A percentile compares a stretch with the other conserved stretches of the same genome.
These are phyloP conservation scores for Penicillium sclerotiorum DNA, from an alignment of 2,329 filamentous ascomycete genomes.

Conservation along the genomic window DNA sequence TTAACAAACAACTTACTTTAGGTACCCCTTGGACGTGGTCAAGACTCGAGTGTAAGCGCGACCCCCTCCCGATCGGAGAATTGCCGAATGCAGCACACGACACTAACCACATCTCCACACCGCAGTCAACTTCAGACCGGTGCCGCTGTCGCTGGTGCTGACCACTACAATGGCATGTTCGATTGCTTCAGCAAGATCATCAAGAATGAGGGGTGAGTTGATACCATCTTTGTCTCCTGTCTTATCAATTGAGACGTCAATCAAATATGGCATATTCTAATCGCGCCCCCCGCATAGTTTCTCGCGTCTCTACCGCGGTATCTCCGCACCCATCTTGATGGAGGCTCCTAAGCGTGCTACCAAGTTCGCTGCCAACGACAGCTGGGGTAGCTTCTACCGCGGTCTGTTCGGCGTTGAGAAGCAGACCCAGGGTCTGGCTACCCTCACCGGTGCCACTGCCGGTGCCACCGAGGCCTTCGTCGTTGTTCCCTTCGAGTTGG, in stretches of 20 bases:
- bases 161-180: slow-evolving; percentile 93
- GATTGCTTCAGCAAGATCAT: slow-evolving; percentile 99
- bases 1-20: slow-evolving; percentile 43
- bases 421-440: slow-evolving; percentile 88
- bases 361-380: slow-evolving; percentile 98
- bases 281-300: slow-evolving; percentile 56
- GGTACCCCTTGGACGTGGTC: slow-evolving; percentile 98
- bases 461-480: slow-evolving; percentile 96
- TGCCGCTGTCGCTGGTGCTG: slow-evolving; percentile 66
- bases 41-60: slow-evolving; percentile 85
- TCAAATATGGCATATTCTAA: too few relatives aligned
- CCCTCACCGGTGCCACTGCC: slow-evolving; percentile 90
- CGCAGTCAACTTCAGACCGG: slow-evolving; percentile 82
- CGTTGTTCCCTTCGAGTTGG: slow-evolving; percentile 95
- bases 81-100: slow-evolving; percentile 9
- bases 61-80: slow-evolving; percentile 12
- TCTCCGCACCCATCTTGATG: slow-evolving; percentile 95
- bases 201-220: slow-evolving; percentile 86
- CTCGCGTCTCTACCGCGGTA: slow-evolving; percentile 92
- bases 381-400: slow-evolving; percentile 95
- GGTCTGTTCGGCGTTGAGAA: slow-evolving; percentile 79
- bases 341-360: slow-evolving; percentile 94
- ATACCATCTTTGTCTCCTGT: too few relatives aligned
- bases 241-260: too few relatives aligned
- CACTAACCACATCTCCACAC: slow-evolving; percentile 6